Evolutionary conservation across 805 yeast genomes (phyloP).

Genomic region (Cyberlindnera nakhonratchasimensis): DNA sequence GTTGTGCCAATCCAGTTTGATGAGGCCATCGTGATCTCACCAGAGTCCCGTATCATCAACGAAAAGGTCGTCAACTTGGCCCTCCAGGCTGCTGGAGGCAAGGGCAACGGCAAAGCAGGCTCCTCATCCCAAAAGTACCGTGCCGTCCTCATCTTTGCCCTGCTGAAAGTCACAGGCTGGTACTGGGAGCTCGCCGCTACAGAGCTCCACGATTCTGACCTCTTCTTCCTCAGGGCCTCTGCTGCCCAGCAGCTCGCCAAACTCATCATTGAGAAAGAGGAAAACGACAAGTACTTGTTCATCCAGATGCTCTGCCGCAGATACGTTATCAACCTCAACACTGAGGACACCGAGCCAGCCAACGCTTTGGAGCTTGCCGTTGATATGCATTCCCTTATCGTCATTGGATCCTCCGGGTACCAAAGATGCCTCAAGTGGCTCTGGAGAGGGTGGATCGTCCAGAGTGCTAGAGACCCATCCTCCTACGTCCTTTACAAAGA

Average conservation of each 20-base stretch:
- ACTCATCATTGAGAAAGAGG: constrained; percentile 58
- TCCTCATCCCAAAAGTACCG: constrained; percentile 60
- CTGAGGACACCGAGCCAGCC: constrained; percentile 57
- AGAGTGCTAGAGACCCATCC: constrained; percentile 63
- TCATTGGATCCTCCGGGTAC: constrained; percentile 77
- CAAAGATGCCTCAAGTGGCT: constrained; percentile 86
- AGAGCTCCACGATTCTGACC: constrained; percentile 65
- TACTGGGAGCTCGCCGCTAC: constrained; percentile 54
- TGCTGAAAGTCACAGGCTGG: constrained; percentile 79
- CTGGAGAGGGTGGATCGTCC: constrained; percentile 93
- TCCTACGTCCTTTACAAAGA: constrained; percentile 64
- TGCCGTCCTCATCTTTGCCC: constrained; percentile 63
- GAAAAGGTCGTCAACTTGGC: constrained; percentile 56
- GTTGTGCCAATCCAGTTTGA: constrained; percentile 65
- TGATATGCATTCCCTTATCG: constrained; percentile 74
- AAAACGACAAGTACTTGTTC: constrained; percentile 55
- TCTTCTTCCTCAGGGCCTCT: constrained; percentile 55
- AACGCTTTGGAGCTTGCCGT: constrained; percentile 83
- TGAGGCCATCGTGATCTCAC: constrained; percentile 44
- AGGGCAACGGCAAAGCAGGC: constrained; percentile 53
- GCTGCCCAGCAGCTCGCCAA: constrained; percentile 78
- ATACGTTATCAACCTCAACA: constrained; percentile 61
- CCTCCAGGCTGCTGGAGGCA: constrained; percentile 77
- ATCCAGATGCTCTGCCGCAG: constrained; percentile 75
- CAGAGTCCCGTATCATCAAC: constrained; percentile 59